These are phyloP conservation scores for Novymonas esmeraldas DNA, from an alignment of 208 protist genomes.

Conservation along the genomic window DNA sequence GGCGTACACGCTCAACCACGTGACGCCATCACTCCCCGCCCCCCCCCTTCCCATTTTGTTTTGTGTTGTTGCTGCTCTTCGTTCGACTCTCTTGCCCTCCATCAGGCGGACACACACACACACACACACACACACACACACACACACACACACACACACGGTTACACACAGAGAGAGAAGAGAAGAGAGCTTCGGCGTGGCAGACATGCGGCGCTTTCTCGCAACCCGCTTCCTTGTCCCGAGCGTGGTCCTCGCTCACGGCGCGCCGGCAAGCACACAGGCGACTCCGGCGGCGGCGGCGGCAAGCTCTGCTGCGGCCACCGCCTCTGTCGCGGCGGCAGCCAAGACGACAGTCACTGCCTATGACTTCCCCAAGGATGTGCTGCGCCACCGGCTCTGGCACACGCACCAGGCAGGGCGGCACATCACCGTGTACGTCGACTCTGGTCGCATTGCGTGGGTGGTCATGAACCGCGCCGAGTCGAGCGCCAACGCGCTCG, in stretches of 20 bases:
- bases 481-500: constrained; percentile 77
- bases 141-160: background rate
- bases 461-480: constrained; percentile 84
- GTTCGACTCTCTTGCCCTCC: background rate
- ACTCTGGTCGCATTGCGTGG: constrained; percentile 74
- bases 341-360: constrained; percentile 28
- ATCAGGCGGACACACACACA: background rate
- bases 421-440: constrained; percentile 77
- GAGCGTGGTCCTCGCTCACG: constrained; percentile 8
- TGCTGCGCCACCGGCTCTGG: constrained; percentile 55
- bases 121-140: background rate
- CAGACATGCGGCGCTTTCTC: constrained; percentile 46
- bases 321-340: constrained; percentile 7
- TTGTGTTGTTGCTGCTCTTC: background rate
- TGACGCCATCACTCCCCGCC: no score
- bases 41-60: no score
- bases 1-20: no score
- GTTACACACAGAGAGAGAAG: background rate
- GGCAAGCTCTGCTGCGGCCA: constrained; percentile 9
- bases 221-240: constrained; percentile 13
- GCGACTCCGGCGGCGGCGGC: background rate
- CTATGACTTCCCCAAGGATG: constrained; percentile 53
- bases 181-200: background rate
- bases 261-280: constrained; percentile 8
- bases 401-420: constrained; percentile 52